Percentiles rank a stretch among this genome's conserved stretches.
Evolutionary conservation across 1,284 basidiomycete species (phyloP).

Genomic region (Puccinia triticina): DNA sequence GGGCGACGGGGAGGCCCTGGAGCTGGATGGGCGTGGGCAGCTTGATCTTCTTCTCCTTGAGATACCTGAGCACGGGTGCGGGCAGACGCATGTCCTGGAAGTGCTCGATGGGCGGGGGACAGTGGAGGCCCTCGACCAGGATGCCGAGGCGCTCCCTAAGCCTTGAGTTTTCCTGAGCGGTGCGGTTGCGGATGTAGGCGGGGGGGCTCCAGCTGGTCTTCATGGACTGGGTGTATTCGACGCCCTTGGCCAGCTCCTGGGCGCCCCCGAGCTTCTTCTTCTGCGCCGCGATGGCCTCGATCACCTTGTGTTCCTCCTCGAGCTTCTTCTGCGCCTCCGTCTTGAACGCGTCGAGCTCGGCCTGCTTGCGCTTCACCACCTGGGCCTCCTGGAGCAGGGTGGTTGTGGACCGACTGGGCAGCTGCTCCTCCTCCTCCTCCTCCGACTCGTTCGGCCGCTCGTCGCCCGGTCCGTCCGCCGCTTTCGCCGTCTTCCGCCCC

Average conservation of each 20-base stretch:
- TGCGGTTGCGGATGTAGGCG: conserved; percentile 73
- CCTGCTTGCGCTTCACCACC: conserved; percentile 81
- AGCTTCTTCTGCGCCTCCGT: conserved; percentile 71
- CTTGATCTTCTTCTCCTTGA: conserved; percentile 81
- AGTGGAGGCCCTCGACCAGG: conserved; percentile 75
- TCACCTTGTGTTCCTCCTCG: conserved; percentile 84
- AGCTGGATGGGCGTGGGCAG: conserved; percentile 93
- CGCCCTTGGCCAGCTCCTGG: conserved; percentile 88
- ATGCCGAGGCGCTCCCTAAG: conserved; percentile 90
- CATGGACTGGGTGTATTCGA: conserved; percentile 83
- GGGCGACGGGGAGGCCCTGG: conserved; percentile 92
- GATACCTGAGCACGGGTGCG: conserved; percentile 74
- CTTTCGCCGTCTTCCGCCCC: background rate
- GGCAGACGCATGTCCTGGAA: conserved; percentile 99
- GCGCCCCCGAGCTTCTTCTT: conserved; percentile 83
- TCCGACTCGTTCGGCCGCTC: conserved; percentile 25
- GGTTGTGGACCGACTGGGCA: conserved; percentile 42
- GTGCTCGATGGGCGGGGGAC: conserved; percentile 91
- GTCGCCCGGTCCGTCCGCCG: conserved; percentile 6
- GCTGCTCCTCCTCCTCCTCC: conserved; percentile 40
- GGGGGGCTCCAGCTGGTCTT: conserved; percentile 83
- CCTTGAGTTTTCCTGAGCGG: conserved; percentile 71
- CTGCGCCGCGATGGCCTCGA: conserved; percentile 85
- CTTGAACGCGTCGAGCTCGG: conserved; percentile 60
- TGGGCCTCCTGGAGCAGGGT: conserved; percentile 87